These are phyloP conservation scores for Nemophila menziesii DNA, from an alignment of 257 asterid species.

Conservation along the genomic window DNA sequence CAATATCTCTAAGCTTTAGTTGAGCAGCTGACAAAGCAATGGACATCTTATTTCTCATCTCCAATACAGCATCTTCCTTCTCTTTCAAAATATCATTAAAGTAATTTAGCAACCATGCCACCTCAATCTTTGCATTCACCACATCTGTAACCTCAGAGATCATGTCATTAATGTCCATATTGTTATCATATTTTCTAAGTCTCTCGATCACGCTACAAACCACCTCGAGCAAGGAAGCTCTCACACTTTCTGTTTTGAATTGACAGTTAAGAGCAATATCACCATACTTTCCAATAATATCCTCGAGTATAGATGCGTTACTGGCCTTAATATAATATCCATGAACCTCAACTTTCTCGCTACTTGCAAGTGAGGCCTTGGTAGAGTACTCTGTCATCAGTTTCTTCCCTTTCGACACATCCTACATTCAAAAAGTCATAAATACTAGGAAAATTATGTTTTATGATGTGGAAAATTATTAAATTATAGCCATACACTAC, in stretches of 20 bases:
- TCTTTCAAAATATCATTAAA: conserved; percentile 10
- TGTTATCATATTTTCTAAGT: conserved; percentile 10
- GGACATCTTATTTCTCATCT: conserved; percentile 12
- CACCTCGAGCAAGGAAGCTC: conserved; percentile 30
- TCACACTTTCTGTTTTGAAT: conserved; percentile 18
- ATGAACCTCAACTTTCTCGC: conserved; percentile 12
- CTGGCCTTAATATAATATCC: conserved; percentile 27
- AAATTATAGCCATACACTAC: too few relatives aligned
- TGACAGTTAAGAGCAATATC: conserved; percentile 25
- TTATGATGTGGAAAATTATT: too few relatives aligned
- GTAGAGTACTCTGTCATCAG: too few relatives aligned
- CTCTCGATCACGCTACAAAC: conserved; percentile 17
- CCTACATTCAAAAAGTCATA: too few relatives aligned
- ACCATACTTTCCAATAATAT: conserved; percentile 26
- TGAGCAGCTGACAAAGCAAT: conserved; percentile 14
- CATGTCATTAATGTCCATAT: conserved; percentile 19
- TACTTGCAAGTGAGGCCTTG: too few relatives aligned
- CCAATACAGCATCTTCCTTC: conserved; percentile 7
- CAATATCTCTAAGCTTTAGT: conserved; percentile 15
- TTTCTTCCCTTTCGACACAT: too few relatives aligned
- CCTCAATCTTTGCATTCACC: conserved; percentile 13
- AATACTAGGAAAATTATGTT: too few relatives aligned
- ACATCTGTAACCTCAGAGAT: conserved; percentile 18
- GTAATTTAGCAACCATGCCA: conserved; percentile 26
- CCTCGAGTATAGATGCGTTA: conserved; percentile 18